Base-by-base conservation (phyloP, 202 grass and related monocot species). In the Saccharum hybrid region DNA sequence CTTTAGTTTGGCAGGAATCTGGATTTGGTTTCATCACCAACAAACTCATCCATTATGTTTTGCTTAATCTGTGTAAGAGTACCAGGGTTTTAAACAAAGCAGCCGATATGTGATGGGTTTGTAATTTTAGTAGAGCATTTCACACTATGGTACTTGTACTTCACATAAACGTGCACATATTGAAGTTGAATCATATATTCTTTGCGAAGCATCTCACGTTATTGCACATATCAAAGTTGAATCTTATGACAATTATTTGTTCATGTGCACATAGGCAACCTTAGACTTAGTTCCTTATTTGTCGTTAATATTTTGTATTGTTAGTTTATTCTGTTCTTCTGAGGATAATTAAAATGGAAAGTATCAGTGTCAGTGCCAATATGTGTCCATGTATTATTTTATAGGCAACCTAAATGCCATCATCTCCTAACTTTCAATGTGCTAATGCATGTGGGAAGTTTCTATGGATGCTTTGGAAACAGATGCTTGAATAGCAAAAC, bases 221-320 rank as follows among this genome's bases (percentile, higher is more conserved):
- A n/a, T 54, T 28, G 28, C 48, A 74, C 30, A 74, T 33, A 56
- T 74, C 33, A 16, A 37, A 74, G 26, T 48, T 13, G 12, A 48
- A 48, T 48, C 45, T 48, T 48, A 48, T 48, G 45, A 48, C 3
- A 48, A 48, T 11, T 48, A 13, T 14, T 48, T 48, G 45, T 5
- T 14, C 45, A 48, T 59, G 51, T 75, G 33, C 49, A 38, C 31
- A 38, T 12, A 57, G 16, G 16, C 51, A 37, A 33, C 56, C 4
- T n/a, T 14, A 57, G 33, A n/a, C 4, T 57, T 38, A 5, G 37
- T 59, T 75, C n/a, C 38, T 37, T n/a, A 75, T 14, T n/a, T 7
- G 19, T 36, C 33, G 54, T n/a, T 38, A 39, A 59, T 39, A 57
- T 75, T 37, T 56, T 75, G 68, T 71, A 71, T 71, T 70, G 39